Evolutionary conservation across 2,329 filamentous ascomycete genomes (phyloP), one percentile per base, ranked within the genome.

Genomic region (Ascochyta clinopodiicola): DNA sequence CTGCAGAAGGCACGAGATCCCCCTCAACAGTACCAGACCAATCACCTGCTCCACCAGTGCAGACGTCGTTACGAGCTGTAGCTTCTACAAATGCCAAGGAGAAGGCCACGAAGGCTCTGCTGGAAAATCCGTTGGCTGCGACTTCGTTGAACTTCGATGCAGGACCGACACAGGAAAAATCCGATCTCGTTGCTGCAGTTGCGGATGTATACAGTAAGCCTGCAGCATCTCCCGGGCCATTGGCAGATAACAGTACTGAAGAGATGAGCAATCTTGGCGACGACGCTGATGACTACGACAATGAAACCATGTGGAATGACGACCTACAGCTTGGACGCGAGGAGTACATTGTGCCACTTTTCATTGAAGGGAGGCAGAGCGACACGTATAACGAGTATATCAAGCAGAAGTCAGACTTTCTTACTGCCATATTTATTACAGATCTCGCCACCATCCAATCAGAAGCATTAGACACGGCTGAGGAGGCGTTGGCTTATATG

Each of bases 11-110:
- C 10, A 73, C 72, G 22, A 61, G 72, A 37, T 75, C 72, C 6
- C 72, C 73, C 2, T 75, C 73, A 6, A 67, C 67, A 7, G 70
- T 75, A 7, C 72, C 73, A 13, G 69, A 74, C 38, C 64, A 59
- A 7, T 59, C 61, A 9, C 66, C 70, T 31, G 50, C 50, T n/a
- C 57, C 59, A 19, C 64, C 63, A 49, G 57, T 44, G 21, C 66
- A 67, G 6, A 70, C 70, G 1, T 70, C 72, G 1, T 48, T 75
- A 15, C 58, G 70, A 17, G 69, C 62, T 15, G 57, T 70, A 7
- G 68, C 66, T 10, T 57, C 67, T 38, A 57, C 60, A 13, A 64
- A 66, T 13, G 59, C 44, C 15, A 51, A 42, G 19, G 56, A 46
- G n/a, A 44, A 43, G 21, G 55, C 48, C 15, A 44, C 35, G 9